Percentiles rank a stretch among this genome's conserved stretches.
These are phyloP conservation scores for Fusarium napiforme DNA, from an alignment of 2,329 filamentous ascomycete species.

Conservation along the genomic window DNA sequence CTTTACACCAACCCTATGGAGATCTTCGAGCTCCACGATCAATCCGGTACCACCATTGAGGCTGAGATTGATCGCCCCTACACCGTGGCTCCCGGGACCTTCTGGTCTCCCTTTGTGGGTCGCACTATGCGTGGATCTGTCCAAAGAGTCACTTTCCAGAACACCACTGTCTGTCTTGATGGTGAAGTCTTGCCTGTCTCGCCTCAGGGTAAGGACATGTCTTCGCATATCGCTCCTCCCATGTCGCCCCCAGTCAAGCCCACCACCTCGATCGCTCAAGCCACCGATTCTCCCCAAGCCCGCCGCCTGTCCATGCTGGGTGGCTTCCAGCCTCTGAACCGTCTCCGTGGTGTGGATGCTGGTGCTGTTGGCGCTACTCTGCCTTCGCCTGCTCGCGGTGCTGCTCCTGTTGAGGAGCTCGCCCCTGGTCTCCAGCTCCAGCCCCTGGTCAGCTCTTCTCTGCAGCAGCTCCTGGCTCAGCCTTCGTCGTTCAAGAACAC, in stretches of 20 bases:
- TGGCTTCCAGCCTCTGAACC: slow-evolving; percentile 45
- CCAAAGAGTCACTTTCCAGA: slow-evolving; percentile 80
- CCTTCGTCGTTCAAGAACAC: slow-evolving; percentile 87
- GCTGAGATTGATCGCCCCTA: slow-evolving; percentile 80
- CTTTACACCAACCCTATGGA: slow-evolving; percentile 82
- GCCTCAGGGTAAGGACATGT: slow-evolving; percentile 78
- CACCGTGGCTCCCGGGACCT: slow-evolving; percentile 58
- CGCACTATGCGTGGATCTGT: slow-evolving; percentile 75
- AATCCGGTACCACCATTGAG: slow-evolving; percentile 77
- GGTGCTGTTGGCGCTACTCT: slow-evolving; percentile 24
- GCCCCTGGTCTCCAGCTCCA: slow-evolving; percentile 59
- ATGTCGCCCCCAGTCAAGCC: slow-evolving; percentile 70
- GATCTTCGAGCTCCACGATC: slow-evolving; percentile 86
- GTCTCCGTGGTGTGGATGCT: slow-evolving; percentile 46
- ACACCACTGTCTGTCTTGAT: slow-evolving; percentile 79
- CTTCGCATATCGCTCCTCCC: slow-evolving; percentile 68
- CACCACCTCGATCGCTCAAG: slow-evolving; percentile 52
- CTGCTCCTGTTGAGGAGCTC: slow-evolving; percentile 57
- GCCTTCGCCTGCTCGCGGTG: slow-evolving; percentile 38
- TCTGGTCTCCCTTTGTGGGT: slow-evolving; percentile 79
- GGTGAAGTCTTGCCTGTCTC: slow-evolving; percentile 67
- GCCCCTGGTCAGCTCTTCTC: slow-evolving; percentile 65
- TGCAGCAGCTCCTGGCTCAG: slow-evolving; percentile 78
- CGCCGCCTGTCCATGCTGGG: slow-evolving; percentile 48
- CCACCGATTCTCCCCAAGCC: slow-evolving; percentile 51